Evolutionary conservation across 202 grass and related monocot species (phyloP).

Genomic region (Saccharum hybrid): DNA sequence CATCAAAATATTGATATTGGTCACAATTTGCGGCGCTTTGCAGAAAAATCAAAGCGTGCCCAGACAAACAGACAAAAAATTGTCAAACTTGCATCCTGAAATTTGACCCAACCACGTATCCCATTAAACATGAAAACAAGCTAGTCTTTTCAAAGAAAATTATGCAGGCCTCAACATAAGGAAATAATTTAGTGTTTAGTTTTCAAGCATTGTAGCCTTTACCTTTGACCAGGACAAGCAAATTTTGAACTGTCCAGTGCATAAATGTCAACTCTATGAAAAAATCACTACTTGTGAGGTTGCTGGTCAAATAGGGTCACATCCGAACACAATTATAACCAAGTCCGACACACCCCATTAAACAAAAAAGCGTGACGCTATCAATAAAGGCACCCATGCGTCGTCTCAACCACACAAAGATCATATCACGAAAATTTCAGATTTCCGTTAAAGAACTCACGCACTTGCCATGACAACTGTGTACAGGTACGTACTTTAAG

Average conservation of each 20-base stretch:
- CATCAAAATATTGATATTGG: conserved; percentile 13
- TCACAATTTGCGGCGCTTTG: neutral
- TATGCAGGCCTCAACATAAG: conserved; percentile 25
- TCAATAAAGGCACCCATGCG: conserved; percentile 29
- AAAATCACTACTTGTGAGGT: conserved; percentile 6
- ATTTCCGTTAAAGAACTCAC: conserved; percentile 37
- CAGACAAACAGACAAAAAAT: conserved; percentile 9
- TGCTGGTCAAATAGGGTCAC: conserved; percentile 38
- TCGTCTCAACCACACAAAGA: conserved; percentile 8
- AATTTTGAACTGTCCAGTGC: conserved; percentile 32
- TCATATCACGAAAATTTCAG: neutral
- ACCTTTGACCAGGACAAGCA: conserved; percentile 37
- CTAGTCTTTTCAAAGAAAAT: neutral
- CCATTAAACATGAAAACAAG: neutral
- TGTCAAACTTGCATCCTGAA: conserved; percentile 19
- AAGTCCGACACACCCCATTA: neutral
- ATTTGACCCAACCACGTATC: neutral
- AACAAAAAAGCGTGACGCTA: conserved; percentile 20
- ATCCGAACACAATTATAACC: neutral
- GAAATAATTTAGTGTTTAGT: conserved; percentile 2
- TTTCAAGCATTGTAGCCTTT: conserved; percentile 24
- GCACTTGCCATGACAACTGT: conserved; percentile 33
- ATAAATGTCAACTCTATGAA: conserved; percentile 55
- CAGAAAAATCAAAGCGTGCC: neutral
- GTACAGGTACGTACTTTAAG: neutral